These are phyloP conservation scores for Boletus reticuloceps DNA, from an alignment of 768 basidiomycete species.

Conservation along the genomic window DNA sequence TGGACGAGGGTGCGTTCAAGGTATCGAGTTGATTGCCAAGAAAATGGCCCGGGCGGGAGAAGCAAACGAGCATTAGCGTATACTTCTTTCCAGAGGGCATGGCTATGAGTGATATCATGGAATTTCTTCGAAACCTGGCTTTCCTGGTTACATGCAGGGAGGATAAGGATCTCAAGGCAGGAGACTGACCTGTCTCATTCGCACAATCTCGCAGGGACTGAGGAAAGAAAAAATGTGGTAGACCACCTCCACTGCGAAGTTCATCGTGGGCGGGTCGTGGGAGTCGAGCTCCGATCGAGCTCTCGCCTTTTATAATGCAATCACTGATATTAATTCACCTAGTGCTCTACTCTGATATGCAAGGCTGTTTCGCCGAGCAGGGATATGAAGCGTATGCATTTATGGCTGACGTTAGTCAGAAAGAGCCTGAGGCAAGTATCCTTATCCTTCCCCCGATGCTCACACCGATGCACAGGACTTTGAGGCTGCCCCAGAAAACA, in stretches of 20 bases:
- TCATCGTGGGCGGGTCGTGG: background rate
- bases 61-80: background rate
- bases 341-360: too few species aligned
- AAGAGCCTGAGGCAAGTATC: slow-evolving; percentile 66
- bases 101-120: background rate
- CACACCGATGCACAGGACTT: slow-evolving; percentile 64
- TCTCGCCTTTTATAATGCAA: too few species aligned
- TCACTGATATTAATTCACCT: too few species aligned
- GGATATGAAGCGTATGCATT: slow-evolving; percentile 87
- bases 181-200: background rate
- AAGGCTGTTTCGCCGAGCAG: too few species aligned
- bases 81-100: background rate
- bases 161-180: background rate
- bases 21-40: background rate
- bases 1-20: background rate
- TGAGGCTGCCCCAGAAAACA: slow-evolving; percentile 77
- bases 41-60: background rate
- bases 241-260: background rate
- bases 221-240: background rate
- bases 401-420: slow-evolving; percentile 87
- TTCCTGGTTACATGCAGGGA: background rate
- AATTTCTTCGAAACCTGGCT: background rate
- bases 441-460: background rate
- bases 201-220: background rate
- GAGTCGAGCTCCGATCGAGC: too few species aligned